These are phyloP conservation scores for Phytophthora tentaculata DNA, from an alignment of 352 stramenopile genomes.

Conservation along the genomic window DNA sequence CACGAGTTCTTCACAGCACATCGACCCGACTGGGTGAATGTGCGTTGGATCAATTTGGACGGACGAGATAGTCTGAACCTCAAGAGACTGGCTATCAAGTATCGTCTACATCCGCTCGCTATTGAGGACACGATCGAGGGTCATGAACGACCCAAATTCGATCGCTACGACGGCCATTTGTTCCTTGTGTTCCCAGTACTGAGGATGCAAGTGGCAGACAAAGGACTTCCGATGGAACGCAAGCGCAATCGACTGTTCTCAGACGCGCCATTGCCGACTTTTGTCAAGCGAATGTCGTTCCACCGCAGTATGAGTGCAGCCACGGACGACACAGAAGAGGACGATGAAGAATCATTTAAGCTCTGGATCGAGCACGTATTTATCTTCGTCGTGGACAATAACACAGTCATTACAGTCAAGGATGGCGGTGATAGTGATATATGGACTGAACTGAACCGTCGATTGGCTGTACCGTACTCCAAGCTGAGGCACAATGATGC, in stretches of 20 bases:
- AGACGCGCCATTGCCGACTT: slow-evolving; percentile 38
- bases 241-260: slow-evolving; percentile 42
- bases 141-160: slow-evolving; percentile 88
- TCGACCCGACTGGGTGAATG: slow-evolving; percentile 78
- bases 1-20: slow-evolving; percentile 80
- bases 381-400: slow-evolving; percentile 83
- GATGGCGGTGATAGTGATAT: slow-evolving; percentile 70
- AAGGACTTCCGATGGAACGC: slow-evolving; percentile 37
- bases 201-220: slow-evolving; percentile 66
- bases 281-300: slow-evolving; percentile 45
- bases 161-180: slow-evolving; percentile 84
- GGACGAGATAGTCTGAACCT: slow-evolving; percentile 82
- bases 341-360: slow-evolving; percentile 72
- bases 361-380: slow-evolving; percentile 85
- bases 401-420: slow-evolving; percentile 89
- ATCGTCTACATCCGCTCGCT: slow-evolving; percentile 82
- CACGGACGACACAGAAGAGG: slow-evolving; percentile 33
- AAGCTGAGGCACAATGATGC: slow-evolving; percentile 90
- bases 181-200: slow-evolving; percentile 88
- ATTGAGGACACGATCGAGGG: slow-evolving; percentile 89
- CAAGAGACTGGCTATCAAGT: slow-evolving; percentile 89
- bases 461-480: slow-evolving; percentile 85
- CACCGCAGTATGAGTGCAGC: slow-evolving; percentile 24
- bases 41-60: slow-evolving; percentile 90
- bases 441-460: slow-evolving; percentile 74